Conservation (phyloP, 2,329 filamentous ascomycete genomes). For the Alternaria conjuncta region DNA sequence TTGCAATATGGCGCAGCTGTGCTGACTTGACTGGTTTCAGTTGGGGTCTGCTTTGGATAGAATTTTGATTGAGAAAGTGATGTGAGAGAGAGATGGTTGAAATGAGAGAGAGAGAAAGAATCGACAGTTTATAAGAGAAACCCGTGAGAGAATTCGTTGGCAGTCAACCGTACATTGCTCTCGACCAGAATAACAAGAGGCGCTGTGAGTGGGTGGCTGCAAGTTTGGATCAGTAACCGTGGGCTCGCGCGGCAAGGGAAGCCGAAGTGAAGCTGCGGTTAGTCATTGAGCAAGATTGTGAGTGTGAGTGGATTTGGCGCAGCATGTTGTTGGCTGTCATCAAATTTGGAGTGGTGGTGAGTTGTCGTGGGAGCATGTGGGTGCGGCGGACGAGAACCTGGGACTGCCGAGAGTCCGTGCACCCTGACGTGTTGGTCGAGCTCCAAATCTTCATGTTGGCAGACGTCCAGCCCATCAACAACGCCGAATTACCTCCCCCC, state of each 20-base stretch:
- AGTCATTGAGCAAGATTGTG: background rate
- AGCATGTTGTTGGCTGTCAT: background rate
- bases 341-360: background rate
- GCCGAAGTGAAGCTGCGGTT: background rate
- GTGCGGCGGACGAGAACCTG: background rate
- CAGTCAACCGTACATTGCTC: background rate
- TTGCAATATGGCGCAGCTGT: slow-evolving; percentile 23
- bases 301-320: background rate
- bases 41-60: background rate
- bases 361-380: slow-evolving; percentile 1
- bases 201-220: background rate
- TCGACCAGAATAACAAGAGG: background rate
- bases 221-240: background rate
- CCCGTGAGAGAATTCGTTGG: background rate
- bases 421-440: slow-evolving; percentile 15
- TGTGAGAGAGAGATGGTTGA: background rate
- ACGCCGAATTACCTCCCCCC: slow-evolving; percentile 17
- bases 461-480: slow-evolving; percentile 16
- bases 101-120: slow-evolving; percentile 5
- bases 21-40: slow-evolving; percentile 23
- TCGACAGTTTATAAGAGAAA: background rate
- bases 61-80: background rate
- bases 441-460: slow-evolving; percentile 27
- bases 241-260: background rate
- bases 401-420: slow-evolving; percentile 13